These are phyloP conservation scores for Madurella fahalii DNA, from an alignment of 2,329 filamentous ascomycete genomes.

Conservation along the genomic window DNA sequence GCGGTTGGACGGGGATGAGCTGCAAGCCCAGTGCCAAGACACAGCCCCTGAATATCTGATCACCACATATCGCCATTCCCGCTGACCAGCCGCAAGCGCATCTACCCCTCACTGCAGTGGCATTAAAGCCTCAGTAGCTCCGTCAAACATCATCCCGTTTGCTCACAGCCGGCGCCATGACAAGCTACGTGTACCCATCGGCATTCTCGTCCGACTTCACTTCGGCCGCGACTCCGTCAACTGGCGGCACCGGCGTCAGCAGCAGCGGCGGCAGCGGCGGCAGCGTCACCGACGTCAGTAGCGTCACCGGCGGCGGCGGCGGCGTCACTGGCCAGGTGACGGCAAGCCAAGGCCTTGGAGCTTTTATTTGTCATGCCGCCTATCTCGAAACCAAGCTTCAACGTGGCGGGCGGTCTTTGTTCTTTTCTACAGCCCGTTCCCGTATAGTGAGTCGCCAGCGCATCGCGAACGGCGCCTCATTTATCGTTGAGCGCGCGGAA, in stretches of 20 bases:
- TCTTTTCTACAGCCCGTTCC: conserved; percentile 1
- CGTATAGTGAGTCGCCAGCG: conserved; percentile 5
- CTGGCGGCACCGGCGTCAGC: not conserved
- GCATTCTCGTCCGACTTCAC: not conserved
- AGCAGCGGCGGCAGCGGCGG: too few species aligned
- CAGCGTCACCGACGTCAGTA: too few species aligned
- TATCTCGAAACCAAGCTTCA: conserved; percentile 14
- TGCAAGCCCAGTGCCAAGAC: too few species aligned
- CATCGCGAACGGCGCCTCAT: conserved; percentile 14
- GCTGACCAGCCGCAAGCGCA: too few species aligned
- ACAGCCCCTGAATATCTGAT: too few species aligned
- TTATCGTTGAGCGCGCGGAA: conserved; percentile 15
- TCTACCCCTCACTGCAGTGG: too few species aligned
- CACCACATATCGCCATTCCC: too few species aligned
- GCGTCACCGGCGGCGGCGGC: too few species aligned
- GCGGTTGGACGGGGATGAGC: too few species aligned
- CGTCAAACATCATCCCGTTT: too few species aligned
- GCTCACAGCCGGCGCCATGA: not conserved
- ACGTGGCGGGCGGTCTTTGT: conserved; percentile 9
- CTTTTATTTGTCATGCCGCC: conserved; percentile 16
- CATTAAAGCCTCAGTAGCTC: too few species aligned
- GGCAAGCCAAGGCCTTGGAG: conserved; percentile 7
- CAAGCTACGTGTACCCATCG: conserved; percentile 6
- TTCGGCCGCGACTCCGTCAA: not conserved
- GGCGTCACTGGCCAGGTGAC: not conserved